phyloP scores from a whole-genome alignment of 164 flowering plant genomes.

The Umbilicus rupestris region DNA sequence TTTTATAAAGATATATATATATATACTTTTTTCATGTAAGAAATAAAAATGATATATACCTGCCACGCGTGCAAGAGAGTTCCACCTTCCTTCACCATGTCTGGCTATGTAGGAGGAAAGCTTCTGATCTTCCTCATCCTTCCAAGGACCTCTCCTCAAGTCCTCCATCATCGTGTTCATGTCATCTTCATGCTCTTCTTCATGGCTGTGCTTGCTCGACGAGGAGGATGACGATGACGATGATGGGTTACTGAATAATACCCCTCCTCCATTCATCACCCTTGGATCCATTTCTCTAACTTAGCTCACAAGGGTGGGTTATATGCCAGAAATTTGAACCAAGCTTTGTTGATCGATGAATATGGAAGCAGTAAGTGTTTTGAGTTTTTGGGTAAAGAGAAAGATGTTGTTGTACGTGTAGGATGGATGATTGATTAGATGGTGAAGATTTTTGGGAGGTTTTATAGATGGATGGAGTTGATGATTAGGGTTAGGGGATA shows the following conservation, averaged over 20 bases:
- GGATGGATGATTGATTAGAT: not conserved
- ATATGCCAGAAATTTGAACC: not conserved
- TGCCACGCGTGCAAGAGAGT: constrained; percentile 50
- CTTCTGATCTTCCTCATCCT: constrained; percentile 49
- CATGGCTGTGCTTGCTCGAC: not conserved
- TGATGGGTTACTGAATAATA: not conserved
- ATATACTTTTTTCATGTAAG: too few species aligned
- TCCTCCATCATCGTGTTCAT: constrained; percentile 20
- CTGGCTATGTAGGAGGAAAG: constrained; percentile 46
- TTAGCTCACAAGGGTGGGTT: too few species aligned
- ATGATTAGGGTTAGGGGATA: not conserved
- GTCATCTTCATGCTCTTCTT: constrained; percentile 4
- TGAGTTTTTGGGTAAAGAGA: constrained; percentile 3
- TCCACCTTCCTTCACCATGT: constrained; percentile 78
- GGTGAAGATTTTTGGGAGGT: not conserved
- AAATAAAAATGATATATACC: constrained; percentile 24
- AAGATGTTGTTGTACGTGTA: not conserved
- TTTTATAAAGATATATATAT: too few species aligned
- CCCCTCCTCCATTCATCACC: constrained; percentile 1
- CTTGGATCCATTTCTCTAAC: not conserved
- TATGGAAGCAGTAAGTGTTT: not conserved
- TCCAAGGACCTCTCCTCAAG: constrained; percentile 69
- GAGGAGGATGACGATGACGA: not conserved
- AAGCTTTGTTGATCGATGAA: not conserved
- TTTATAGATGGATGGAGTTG: constrained; percentile 2